These are phyloP conservation scores for Coemansia pectinata DNA, from an alignment of 192 early-diverging fungal genomes.

Conservation along the genomic window DNA sequence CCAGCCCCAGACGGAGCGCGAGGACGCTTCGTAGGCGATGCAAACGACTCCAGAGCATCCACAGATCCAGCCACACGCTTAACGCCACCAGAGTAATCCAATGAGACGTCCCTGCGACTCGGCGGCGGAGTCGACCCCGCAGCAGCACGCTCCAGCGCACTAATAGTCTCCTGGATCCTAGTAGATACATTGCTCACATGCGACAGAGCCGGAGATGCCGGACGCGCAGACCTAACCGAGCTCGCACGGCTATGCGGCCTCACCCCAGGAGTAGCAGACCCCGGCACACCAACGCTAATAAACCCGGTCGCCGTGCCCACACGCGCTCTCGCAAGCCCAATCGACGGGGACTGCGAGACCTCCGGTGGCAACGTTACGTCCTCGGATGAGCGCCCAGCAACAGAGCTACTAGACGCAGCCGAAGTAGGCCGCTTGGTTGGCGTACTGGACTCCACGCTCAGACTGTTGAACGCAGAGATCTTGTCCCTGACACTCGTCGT, in stretches of 20 bases:
- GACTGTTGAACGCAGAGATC: slow-evolving; percentile 37
- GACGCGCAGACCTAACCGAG: slow-evolving; percentile 7
- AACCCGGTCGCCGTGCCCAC: slow-evolving; percentile 42
- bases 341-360: neutral
- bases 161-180: slow-evolving; percentile 38
- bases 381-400: neutral
- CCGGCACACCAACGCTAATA: slow-evolving; percentile 30
- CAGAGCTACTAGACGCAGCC: neutral
- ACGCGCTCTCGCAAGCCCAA: slow-evolving; percentile 6
- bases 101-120: neutral
- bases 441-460: slow-evolving; percentile 10
- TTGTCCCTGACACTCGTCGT: slow-evolving; percentile 38
- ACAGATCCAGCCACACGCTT: slow-evolving; percentile 15
- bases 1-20: slow-evolving; percentile 20
- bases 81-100: slow-evolving; percentile 14
- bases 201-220: slow-evolving; percentile 44
- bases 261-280: neutral
- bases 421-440: neutral
- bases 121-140: neutral
- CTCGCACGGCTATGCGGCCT: slow-evolving; percentile 20
- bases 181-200: slow-evolving; percentile 35
- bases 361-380: neutral
- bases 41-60: slow-evolving; percentile 12
- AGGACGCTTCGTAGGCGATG: slow-evolving; percentile 39
- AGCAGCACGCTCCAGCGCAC: slow-evolving; percentile 27